These are phyloP conservation scores for Lasiosphaeria hispida DNA, from an alignment of 495 filamentous ascomycete genomes.

Conservation along the genomic window DNA sequence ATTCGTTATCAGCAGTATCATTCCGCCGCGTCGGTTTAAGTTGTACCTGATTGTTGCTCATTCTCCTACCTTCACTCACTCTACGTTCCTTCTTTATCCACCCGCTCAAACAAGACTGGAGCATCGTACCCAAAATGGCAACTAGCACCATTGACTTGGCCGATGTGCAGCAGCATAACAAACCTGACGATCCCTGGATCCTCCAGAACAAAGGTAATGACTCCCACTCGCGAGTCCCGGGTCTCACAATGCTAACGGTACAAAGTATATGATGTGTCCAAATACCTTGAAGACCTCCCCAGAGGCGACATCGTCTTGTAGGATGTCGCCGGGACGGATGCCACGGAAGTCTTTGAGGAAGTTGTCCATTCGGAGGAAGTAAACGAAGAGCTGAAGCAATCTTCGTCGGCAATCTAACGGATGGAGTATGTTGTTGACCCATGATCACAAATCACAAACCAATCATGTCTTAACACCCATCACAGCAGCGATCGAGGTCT, in stretches of 20 bases:
- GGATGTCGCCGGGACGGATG: slow-evolving; percentile 57
- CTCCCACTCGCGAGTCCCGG: too few species aligned
- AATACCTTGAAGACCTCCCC: slow-evolving; percentile 59
- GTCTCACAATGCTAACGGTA: slow-evolving; percentile 11
- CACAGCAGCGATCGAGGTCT: slow-evolving; percentile 16
- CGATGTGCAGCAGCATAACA: slow-evolving; percentile 55
- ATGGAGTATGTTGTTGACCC: slow-evolving; percentile 10
- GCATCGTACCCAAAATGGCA: slow-evolving; percentile 5
- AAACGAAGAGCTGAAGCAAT: slow-evolving; percentile 29
- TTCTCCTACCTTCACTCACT: neutral
- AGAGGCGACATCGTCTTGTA: slow-evolving; percentile 54
- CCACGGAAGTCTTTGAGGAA: slow-evolving; percentile 56
- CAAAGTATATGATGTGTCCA: slow-evolving; percentile 61
- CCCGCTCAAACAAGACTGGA: neutral
- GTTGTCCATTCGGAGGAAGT: slow-evolving; percentile 59
- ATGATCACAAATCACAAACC: too few species aligned
- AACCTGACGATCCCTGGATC: slow-evolving; percentile 55
- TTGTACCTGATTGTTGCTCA: neutral
- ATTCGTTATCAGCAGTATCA: too few species aligned
- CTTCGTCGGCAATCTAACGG: slow-evolving; percentile 25
- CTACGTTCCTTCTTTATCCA: too few species aligned
- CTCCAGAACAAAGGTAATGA: slow-evolving; percentile 44
- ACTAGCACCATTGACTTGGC: slow-evolving; percentile 34
- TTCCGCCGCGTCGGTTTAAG: too few species aligned
- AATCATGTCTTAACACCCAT: too few species aligned